These are phyloP conservation scores for Adansonia madagascariensis DNA, from an alignment of 441 rosid genomes.

Conservation along the genomic window DNA sequence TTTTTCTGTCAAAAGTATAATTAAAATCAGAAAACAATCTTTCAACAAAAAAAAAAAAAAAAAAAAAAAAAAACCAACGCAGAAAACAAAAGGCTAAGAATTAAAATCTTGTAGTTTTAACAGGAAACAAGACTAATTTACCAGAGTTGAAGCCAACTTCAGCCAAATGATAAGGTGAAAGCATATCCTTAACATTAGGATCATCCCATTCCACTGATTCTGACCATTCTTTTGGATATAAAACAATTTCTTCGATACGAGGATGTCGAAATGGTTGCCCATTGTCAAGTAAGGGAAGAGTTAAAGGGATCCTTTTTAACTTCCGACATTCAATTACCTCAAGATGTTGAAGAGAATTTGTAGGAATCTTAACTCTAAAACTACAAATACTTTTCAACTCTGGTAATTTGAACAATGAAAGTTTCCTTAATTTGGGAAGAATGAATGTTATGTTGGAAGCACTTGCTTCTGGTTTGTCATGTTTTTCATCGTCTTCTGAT, in stretches of 20 bases:
- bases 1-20: background rate
- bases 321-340: background rate
- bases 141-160: background rate
- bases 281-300: slow-evolving; percentile 3
- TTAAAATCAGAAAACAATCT: background rate
- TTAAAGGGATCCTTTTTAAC: background rate
- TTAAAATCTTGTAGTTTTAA: background rate
- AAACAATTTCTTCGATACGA: background rate
- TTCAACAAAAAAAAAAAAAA: background rate
- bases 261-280: background rate
- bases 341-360: background rate
- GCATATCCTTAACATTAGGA: background rate
- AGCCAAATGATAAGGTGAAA: background rate
- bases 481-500: background rate
- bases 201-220: slow-evolving; percentile 10
- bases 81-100: background rate
- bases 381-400: background rate
- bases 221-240: background rate
- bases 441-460: background rate
- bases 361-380: background rate
- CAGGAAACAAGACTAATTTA: background rate
- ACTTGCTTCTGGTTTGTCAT: background rate
- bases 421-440: slow-evolving; percentile 3
- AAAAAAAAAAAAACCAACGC: background rate
- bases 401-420: background rate